Evolutionary conservation across 2,329 filamentous ascomycete genomes (phyloP).

Genomic region (Microcyclospora pomicola): DNA sequence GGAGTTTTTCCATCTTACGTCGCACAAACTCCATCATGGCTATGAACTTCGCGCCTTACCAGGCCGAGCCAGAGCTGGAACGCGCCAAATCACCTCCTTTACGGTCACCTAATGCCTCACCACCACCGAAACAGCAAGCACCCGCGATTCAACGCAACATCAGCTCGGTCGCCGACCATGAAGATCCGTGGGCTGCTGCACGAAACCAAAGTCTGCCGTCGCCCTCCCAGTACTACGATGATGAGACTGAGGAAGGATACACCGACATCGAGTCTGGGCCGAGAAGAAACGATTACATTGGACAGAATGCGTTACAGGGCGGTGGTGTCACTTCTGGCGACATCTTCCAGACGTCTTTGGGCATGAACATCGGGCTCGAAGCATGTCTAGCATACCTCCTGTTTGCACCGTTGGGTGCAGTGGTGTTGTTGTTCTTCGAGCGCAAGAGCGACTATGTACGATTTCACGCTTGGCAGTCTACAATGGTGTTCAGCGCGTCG

Average conservation of each 20-base stretch:
- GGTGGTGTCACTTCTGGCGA: slow-evolving; percentile 42
- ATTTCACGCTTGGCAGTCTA: slow-evolving; percentile 84
- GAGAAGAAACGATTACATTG: slow-evolving; percentile 20
- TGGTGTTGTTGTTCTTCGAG: slow-evolving; percentile 73
- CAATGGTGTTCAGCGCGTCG: slow-evolving; percentile 24
- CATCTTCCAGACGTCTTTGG: slow-evolving; percentile 77
- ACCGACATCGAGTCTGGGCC: slow-evolving; percentile 19
- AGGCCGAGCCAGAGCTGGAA: slow-evolving; percentile 72
- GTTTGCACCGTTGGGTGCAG: slow-evolving; percentile 72
- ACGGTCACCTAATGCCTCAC: slow-evolving; percentile 43
- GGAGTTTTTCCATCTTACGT: no score
- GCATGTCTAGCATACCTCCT: slow-evolving; percentile 78
- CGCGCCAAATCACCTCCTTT: slow-evolving; percentile 63
- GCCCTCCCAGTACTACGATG: slow-evolving; percentile 19
- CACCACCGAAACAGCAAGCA: slow-evolving; percentile 22
- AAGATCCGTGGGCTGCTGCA: slow-evolving; percentile 28
- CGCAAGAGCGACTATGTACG: slow-evolving; percentile 94
- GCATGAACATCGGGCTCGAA: slow-evolving; percentile 76
- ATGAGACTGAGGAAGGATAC: slow-evolving; percentile 14
- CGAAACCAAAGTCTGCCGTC: slow-evolving; percentile 28
- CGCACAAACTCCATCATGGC: slow-evolving; percentile 13
- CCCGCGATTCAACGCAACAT: slow-evolving; percentile 15
- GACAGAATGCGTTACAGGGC: slow-evolving; percentile 14
- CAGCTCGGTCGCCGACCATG: slow-evolving; percentile 16
- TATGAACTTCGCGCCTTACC: slow-evolving; percentile 96